Evolutionary conservation across 306 rosid genomes (phyloP).

Genomic region (Cucumis hystrix): DNA sequence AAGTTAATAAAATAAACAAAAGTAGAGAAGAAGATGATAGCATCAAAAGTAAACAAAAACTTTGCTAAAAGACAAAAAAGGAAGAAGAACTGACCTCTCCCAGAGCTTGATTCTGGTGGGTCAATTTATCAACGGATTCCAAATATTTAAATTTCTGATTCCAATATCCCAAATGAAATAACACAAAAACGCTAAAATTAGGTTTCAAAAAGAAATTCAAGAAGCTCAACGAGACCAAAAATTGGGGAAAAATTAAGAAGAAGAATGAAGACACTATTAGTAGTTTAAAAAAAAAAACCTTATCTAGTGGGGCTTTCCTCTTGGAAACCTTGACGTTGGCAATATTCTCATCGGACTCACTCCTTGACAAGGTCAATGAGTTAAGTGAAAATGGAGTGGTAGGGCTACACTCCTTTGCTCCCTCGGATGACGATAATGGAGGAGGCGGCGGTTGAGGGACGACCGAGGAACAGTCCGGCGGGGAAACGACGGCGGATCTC

Average conservation of each 20-base stretch:
- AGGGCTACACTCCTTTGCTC: constrained; percentile 14
- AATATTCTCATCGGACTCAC: constrained; percentile 34
- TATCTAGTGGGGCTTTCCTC: constrained; percentile 16
- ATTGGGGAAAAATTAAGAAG: not conserved
- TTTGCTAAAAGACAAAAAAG: not conserved
- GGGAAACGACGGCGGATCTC: constrained; percentile 33
- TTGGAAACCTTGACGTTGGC: constrained; percentile 10
- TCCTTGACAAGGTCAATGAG: constrained; percentile 39
- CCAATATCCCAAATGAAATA: not conserved
- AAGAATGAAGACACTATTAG: not conserved
- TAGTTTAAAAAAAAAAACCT: constrained; percentile 12
- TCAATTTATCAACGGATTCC: constrained; percentile 14
- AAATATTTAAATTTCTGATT: constrained; percentile 33
- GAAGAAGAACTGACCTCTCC: constrained; percentile 18
- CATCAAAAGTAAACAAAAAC: not conserved
- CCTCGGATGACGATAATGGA: not conserved
- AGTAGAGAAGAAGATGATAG: not conserved
- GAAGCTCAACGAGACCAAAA: not conserved
- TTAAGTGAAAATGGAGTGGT: constrained; percentile 21
- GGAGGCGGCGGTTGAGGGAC: not conserved
- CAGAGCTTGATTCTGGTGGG: constrained; percentile 8
- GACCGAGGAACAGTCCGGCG: not conserved
- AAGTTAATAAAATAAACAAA: not conserved
- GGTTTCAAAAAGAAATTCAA: not conserved
- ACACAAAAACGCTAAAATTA: not conserved